Evolutionary conservation across 1,139 yeast genomes (phyloP).

Genomic region (Yamadazyma dendronema): DNA sequence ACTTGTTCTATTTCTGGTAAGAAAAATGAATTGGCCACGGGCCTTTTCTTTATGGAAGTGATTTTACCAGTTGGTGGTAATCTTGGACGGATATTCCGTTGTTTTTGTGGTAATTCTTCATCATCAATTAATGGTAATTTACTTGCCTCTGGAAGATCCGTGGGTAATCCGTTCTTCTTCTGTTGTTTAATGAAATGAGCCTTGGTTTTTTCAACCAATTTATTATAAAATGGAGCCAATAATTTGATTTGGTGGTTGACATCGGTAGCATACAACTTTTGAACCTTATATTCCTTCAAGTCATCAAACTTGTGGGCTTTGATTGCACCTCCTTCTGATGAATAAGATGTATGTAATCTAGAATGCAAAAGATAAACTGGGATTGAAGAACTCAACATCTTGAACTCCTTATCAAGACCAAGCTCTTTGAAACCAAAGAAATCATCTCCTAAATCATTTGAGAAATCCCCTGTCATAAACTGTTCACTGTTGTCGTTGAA

Average conservation of each 20-base stretch:
- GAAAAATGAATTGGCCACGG: conserved; percentile 51
- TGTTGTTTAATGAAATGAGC: conserved; percentile 45
- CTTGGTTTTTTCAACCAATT: conserved; percentile 53
- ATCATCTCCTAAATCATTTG: conserved; percentile 90
- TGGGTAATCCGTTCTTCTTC: conserved; percentile 52
- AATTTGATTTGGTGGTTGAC: conserved; percentile 56
- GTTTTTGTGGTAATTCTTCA: conserved; percentile 78
- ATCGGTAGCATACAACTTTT: conserved; percentile 49
- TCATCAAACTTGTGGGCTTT: conserved; percentile 62
- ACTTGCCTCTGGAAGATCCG: conserved; percentile 44
- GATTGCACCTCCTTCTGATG: conserved; percentile 37
- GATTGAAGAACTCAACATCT: conserved; percentile 79
- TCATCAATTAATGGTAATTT: conserved; percentile 61
- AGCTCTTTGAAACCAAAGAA: conserved; percentile 95
- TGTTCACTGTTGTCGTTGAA: conserved; percentile 92
- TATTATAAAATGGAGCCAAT: conserved; percentile 56
- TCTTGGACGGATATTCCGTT: conserved; percentile 75
- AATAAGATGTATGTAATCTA: conserved; percentile 56
- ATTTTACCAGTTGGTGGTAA: conserved; percentile 95
- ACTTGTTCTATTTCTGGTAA: conserved; percentile 28
- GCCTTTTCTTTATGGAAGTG: conserved; percentile 62
- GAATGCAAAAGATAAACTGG: conserved; percentile 89
- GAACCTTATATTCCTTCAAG: conserved; percentile 50
- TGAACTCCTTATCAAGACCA: conserved; percentile 90
- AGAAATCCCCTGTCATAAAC: conserved; percentile 90